phyloP scores from a whole-genome alignment of 768 basidiomycete genomes.

The Trametes cingulata region DNA sequence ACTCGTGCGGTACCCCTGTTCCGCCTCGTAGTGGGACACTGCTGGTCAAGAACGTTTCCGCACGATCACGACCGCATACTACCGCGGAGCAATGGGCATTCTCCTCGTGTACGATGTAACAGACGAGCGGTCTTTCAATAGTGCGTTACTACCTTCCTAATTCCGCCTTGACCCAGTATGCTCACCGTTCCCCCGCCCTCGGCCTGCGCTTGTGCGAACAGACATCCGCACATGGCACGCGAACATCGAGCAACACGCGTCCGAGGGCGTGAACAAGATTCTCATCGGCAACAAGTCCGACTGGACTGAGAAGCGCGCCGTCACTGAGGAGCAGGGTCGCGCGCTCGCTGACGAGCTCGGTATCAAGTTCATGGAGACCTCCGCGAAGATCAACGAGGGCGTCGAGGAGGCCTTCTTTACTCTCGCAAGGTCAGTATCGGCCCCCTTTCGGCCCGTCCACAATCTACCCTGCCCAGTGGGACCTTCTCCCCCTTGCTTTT shows the following conservation, averaged over 20 bases:
- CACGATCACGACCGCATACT: slow-evolving; percentile 98
- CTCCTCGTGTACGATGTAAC: slow-evolving; percentile 98
- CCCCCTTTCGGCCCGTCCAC: neutral
- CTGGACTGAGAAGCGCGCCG: slow-evolving; percentile 93
- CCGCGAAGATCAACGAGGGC: slow-evolving; percentile 94
- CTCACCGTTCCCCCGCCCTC: slow-evolving; percentile 7
- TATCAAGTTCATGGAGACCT: slow-evolving; percentile 97
- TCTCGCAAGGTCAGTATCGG: slow-evolving; percentile 76
- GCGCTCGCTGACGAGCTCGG: slow-evolving; percentile 92
- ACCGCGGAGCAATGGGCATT: slow-evolving; percentile 99
- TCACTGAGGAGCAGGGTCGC: slow-evolving; percentile 89
- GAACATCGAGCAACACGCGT: slow-evolving; percentile 98
- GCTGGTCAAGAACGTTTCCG: slow-evolving; percentile 98
- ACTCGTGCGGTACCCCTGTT: neutral
- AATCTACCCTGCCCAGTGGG: no score
- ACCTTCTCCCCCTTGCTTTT: neutral
- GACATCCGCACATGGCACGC: slow-evolving; percentile 98
- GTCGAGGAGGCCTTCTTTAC: slow-evolving; percentile 99
- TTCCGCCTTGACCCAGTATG: neutral
- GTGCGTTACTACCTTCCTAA: slow-evolving; percentile 48
- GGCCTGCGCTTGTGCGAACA: slow-evolving; percentile 34
- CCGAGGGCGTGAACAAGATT: slow-evolving; percentile 99
- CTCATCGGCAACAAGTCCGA: slow-evolving; percentile 99
- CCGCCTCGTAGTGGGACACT: slow-evolving; percentile 85
- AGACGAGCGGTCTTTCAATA: slow-evolving; percentile 92